A percentile compares a stretch with the other conserved stretches of the same genome.
phyloP scores from a whole-genome alignment of 2,329 filamentous ascomycete species.

The Microsporum audouinii region DNA sequence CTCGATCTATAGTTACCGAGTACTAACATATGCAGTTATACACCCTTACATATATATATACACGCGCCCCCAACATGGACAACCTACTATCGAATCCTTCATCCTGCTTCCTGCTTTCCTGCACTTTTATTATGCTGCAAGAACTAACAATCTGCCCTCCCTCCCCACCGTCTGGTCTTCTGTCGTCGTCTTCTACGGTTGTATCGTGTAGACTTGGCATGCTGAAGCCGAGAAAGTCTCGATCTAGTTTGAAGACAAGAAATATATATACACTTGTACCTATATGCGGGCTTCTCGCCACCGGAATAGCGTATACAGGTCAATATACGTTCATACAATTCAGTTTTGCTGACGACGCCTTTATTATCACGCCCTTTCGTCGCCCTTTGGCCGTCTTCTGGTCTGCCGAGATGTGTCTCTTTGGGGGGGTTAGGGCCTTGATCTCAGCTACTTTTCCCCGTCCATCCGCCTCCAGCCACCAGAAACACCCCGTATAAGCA shows the following conservation, averaged over 20 bases:
- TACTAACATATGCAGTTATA: background rate
- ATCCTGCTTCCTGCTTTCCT: background rate
- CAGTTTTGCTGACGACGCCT: background rate
- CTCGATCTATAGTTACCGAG: background rate
- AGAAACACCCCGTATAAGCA: slow-evolving; percentile 48
- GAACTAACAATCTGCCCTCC: too few relatives aligned
- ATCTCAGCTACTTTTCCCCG: background rate
- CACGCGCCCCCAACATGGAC: background rate
- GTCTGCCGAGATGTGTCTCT: background rate
- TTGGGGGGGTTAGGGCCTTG: background rate
- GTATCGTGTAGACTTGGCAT: background rate
- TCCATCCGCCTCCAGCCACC: slow-evolving; percentile 20
- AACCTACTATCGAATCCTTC: background rate
- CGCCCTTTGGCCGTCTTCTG: background rate
- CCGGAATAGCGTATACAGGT: background rate
- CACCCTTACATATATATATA: background rate
- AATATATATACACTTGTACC: background rate
- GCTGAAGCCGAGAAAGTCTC: background rate
- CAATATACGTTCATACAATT: background rate
- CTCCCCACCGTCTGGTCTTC: too few relatives aligned
- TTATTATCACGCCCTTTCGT: background rate
- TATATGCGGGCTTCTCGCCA: background rate
- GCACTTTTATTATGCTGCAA: background rate
- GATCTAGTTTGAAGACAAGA: background rate
- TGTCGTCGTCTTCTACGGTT: background rate